Conservation (phyloP, 768 basidiomycete genomes). For the Russula virescens region DNA sequence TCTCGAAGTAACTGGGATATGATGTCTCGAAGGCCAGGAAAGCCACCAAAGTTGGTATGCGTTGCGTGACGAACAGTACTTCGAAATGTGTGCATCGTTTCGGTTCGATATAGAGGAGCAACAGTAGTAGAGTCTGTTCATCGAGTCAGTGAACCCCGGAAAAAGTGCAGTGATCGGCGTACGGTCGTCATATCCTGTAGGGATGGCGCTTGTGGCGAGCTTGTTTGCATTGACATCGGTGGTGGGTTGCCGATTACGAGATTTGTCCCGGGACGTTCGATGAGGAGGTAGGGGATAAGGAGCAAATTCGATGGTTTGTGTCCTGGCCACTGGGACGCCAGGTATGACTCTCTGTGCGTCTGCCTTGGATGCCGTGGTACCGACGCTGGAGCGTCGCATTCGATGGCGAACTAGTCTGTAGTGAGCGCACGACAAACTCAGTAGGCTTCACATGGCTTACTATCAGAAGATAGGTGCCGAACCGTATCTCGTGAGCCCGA, state of each 20-base stretch:
- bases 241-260: background rate
- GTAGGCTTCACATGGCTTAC: slow-evolving; percentile 1
- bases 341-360: background rate
- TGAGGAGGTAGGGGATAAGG: slow-evolving; percentile 30
- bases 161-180: slow-evolving; percentile 12
- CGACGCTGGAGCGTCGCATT: background rate
- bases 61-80: slow-evolving; percentile 27
- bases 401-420: background rate
- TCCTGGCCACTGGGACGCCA: slow-evolving; percentile 32
- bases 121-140: slow-evolving; percentile 14
- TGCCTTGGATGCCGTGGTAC: background rate
- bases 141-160: background rate
- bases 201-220: background rate
- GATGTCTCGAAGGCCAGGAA: slow-evolving; percentile 63
- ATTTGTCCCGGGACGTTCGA: slow-evolving; percentile 25
- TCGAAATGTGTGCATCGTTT: slow-evolving; percentile 23
- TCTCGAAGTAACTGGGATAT: slow-evolving; percentile 43
- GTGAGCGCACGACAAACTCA: background rate
- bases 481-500: background rate
- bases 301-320: slow-evolving; percentile 51
- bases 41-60: slow-evolving; percentile 60
- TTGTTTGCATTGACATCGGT: slow-evolving; percentile 1
- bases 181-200: slow-evolving; percentile 11
- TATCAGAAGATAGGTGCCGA: background rate
- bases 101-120: slow-evolving; percentile 20